phyloP scores from a whole-genome alignment of 2,329 filamentous ascomycete genomes.

The Trichoderma sp. region DNA sequence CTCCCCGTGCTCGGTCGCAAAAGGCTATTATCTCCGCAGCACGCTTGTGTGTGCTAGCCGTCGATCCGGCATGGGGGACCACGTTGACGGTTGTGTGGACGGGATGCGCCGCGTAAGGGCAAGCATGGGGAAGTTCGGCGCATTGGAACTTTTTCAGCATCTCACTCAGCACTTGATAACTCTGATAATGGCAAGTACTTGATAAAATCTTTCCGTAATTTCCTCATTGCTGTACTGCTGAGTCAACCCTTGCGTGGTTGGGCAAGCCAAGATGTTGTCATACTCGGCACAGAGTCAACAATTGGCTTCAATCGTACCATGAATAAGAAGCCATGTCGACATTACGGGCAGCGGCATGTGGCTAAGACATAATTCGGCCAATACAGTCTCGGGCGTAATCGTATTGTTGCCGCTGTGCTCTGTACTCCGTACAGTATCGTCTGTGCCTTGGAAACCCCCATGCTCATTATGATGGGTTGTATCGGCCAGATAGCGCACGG shows the following conservation, averaged over 20 bases:
- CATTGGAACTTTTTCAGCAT: neutral
- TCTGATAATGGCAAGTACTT: neutral
- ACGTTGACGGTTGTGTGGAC: slow-evolving; percentile 20
- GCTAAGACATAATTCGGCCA: neutral
- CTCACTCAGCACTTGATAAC: slow-evolving; percentile 15
- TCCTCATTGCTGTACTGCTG: neutral
- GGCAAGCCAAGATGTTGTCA: neutral
- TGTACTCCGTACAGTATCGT: neutral
- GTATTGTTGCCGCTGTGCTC: neutral
- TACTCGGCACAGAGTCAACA: neutral
- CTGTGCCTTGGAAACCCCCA: neutral
- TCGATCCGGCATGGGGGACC: slow-evolving; percentile 20
- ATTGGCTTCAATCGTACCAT: neutral
- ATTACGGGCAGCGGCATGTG: neutral
- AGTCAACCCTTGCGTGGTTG: neutral
- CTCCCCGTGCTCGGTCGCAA: slow-evolving; percentile 4
- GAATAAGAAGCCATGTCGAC: neutral
- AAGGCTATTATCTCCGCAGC: slow-evolving; percentile 11
- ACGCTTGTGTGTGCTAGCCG: slow-evolving; percentile 16
- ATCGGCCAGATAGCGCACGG: slow-evolving; percentile 8
- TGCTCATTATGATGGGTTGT: neutral
- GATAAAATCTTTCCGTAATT: neutral
- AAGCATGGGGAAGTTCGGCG: slow-evolving; percentile 10
- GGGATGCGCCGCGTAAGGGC: slow-evolving; percentile 10
- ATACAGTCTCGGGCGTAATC: neutral